Evolutionary conservation across 129 eudicot species (phyloP).

Genomic region (Escallonia rubra): DNA sequence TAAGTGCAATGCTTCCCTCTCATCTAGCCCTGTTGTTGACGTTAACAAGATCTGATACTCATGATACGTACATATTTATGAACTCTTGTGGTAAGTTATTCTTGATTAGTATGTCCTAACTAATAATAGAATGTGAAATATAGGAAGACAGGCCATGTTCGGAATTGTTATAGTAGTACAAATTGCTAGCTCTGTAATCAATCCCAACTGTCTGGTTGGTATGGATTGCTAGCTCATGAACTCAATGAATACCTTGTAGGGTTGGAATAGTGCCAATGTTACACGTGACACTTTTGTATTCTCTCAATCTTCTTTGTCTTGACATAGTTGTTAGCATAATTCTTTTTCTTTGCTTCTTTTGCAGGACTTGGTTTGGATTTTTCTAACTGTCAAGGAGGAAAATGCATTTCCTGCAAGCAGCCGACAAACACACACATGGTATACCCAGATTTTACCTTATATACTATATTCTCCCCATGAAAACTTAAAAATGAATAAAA

Average conservation of each 20-base stretch:
- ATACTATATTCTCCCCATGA: slow-evolving; percentile 19
- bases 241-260: slow-evolving; percentile 5
- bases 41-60: no score
- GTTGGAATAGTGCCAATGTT: slow-evolving; percentile 2
- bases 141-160: neutral
- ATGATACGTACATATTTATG: no score
- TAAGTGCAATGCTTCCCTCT: no score
- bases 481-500: slow-evolving; percentile 6
- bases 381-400: slow-evolving; percentile 30
- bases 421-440: slow-evolving; percentile 40
- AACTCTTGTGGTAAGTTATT: neutral
- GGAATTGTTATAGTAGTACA: neutral
- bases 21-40: no score
- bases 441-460: slow-evolving; percentile 25
- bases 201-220: slow-evolving; percentile 6
- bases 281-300: neutral
- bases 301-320: neutral
- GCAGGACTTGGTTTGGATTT: slow-evolving; percentile 56
- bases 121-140: neutral
- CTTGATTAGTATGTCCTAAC: slow-evolving; percentile 11
- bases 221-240: slow-evolving; percentile 7
- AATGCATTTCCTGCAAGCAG: slow-evolving; percentile 30
- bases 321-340: neutral
- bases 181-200: neutral
- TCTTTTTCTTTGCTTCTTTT: slow-evolving; percentile 1